phyloP scores from a whole-genome alignment of 306 rosid species.

The Castanea crenata region DNA sequence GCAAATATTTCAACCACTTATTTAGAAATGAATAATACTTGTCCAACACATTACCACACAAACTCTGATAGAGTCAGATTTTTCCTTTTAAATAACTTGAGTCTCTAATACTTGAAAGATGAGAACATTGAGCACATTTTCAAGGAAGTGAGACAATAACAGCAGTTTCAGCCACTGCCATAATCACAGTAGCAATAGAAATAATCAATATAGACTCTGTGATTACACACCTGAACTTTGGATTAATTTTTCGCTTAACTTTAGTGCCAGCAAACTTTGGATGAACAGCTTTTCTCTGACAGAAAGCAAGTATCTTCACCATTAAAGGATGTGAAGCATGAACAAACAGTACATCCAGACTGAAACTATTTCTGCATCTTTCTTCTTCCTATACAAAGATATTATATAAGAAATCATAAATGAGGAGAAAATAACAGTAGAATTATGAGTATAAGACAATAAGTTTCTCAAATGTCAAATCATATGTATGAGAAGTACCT shows the following conservation, averaged over 20 bases:
- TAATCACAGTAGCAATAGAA: background rate
- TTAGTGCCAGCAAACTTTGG: background rate
- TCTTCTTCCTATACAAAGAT: conserved; percentile 24
- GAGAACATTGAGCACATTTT: too few relatives aligned
- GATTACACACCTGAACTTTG: conserved; percentile 18
- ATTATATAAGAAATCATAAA: background rate
- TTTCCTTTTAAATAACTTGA: background rate
- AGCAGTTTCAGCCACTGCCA: background rate
- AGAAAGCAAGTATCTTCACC: conserved; percentile 1
- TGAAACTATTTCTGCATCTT: conserved; percentile 21
- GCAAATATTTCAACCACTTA: background rate
- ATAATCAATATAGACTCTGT: background rate
- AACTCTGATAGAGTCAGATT: background rate
- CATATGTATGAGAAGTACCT: background rate
- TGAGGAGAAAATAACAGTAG: background rate
- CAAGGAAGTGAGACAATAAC: background rate
- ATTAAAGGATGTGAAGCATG: conserved; percentile 21
- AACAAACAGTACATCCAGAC: conserved; percentile 17
- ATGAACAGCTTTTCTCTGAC: background rate
- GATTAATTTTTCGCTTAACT: conserved; percentile 6
- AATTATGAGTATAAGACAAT: background rate
- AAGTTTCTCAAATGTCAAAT: background rate
- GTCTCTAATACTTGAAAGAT: background rate
- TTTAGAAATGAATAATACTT: background rate
- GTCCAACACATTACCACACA: background rate